Conservation (phyloP, 2,329 filamentous ascomycete genomes). For the Fusarium austroafricanum region DNA sequence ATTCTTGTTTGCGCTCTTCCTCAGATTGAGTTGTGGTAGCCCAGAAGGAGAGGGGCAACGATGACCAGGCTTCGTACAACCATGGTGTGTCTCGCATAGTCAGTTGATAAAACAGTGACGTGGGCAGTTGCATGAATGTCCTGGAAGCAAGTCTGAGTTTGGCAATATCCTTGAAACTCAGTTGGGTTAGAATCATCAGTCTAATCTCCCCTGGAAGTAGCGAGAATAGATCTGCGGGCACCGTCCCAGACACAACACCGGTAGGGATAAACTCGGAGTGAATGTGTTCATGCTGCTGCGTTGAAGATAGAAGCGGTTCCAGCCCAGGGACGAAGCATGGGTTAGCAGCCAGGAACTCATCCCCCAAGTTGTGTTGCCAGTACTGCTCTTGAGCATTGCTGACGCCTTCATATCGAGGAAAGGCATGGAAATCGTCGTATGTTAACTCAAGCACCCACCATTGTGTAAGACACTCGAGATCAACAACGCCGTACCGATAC, state of each 20-base stretch:
- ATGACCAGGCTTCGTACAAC: slow-evolving; percentile 36
- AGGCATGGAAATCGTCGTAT: neutral
- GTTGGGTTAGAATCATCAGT: slow-evolving; percentile 12
- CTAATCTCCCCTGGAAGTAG: slow-evolving; percentile 26
- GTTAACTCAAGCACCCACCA: slow-evolving; percentile 23
- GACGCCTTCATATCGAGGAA: slow-evolving; percentile 27
- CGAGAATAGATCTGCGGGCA: slow-evolving; percentile 4
- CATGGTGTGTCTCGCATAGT: slow-evolving; percentile 27
- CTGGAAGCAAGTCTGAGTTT: slow-evolving; percentile 25
- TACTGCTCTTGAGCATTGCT: neutral
- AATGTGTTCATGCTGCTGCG: neutral
- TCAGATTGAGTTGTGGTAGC: slow-evolving; percentile 15
- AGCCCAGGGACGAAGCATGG: slow-evolving; percentile 34
- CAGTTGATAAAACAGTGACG: slow-evolving; percentile 3
- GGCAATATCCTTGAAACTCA: slow-evolving; percentile 24
- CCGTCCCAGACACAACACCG: accelerated
- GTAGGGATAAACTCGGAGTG: neutral
- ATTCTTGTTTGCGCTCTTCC: no score
- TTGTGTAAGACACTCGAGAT: slow-evolving; percentile 31
- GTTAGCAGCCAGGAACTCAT: slow-evolving; percentile 39
- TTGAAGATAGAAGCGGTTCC: slow-evolving; percentile 3
- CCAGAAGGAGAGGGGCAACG: slow-evolving; percentile 30
- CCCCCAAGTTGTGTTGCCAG: slow-evolving; percentile 25
- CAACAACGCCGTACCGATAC: slow-evolving; percentile 24
- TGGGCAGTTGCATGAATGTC: slow-evolving; percentile 24